Evolutionary conservation across 176 grass and related monocot species (phyloP).

Genomic region (Avena eriantha): DNA sequence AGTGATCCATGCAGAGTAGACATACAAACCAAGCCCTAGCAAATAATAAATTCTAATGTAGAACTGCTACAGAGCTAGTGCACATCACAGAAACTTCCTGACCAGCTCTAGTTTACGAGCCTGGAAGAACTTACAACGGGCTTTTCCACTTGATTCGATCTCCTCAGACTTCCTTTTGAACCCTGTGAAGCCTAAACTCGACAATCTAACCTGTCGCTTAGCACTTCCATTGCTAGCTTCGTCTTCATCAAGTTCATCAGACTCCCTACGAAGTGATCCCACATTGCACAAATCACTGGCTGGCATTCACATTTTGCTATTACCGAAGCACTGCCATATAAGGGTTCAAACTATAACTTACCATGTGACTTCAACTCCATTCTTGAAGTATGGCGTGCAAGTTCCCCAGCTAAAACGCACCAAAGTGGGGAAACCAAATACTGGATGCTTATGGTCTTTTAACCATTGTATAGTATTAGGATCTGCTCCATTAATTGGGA

Average conservation of each 20-base stretch:
- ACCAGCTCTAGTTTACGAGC: slow-evolving; percentile 75
- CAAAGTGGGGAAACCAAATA: slow-evolving; percentile 91
- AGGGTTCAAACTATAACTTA: slow-evolving; percentile 42
- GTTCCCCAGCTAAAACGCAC: slow-evolving; percentile 98
- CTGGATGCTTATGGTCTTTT: slow-evolving; percentile 69
- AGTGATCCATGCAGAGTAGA: slow-evolving; percentile 14
- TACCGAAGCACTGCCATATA: neutral
- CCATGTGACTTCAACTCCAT: slow-evolving; percentile 76
- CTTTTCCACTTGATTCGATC: slow-evolving; percentile 89
- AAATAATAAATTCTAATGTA: neutral
- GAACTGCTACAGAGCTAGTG: neutral
- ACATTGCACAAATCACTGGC: neutral
- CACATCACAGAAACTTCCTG: slow-evolving; percentile 55
- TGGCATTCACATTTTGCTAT: slow-evolving; percentile 25
- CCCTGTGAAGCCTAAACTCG: slow-evolving; percentile 79
- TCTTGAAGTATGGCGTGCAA: slow-evolving; percentile 76
- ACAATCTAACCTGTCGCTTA: slow-evolving; percentile 76
- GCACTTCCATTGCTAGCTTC: slow-evolving; percentile 42
- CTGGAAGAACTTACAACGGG: slow-evolving; percentile 91
- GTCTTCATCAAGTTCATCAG: slow-evolving; percentile 81
- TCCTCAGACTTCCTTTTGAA: slow-evolving; percentile 84
- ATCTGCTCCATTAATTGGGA: slow-evolving; percentile 55
- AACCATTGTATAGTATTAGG: slow-evolving; percentile 93
- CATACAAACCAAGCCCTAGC: neutral
- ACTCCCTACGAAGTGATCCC: slow-evolving; percentile 65